These are phyloP conservation scores for Blepharisma japonicum DNA, from an alignment of 73 alveolate species.

Conservation along the genomic window DNA sequence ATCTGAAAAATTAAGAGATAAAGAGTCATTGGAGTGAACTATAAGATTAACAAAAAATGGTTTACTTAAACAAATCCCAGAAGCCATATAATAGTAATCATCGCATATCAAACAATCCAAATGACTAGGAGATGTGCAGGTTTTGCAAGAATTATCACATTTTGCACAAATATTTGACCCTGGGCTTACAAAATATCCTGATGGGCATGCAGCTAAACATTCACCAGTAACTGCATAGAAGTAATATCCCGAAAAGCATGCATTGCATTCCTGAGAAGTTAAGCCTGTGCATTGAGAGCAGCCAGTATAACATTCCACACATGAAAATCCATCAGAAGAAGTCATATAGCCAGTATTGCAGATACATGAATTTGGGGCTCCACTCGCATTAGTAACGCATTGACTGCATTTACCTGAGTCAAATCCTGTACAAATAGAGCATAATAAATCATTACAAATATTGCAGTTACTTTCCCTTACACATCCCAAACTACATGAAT, in stretches of 20 bases:
- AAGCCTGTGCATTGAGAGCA: background rate
- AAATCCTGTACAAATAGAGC: no score
- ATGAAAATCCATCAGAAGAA: background rate
- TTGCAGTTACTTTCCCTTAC: background rate
- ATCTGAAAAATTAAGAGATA: no score
- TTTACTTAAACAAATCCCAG: background rate
- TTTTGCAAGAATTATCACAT: background rate
- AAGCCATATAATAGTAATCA: background rate
- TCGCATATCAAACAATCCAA: background rate
- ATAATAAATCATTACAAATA: background rate
- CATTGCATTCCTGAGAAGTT: background rate
- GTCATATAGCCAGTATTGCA: no score
- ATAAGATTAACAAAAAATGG: no score
- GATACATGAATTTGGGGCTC: no score
- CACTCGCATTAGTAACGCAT: constrained; percentile 1
- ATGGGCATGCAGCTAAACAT: background rate
- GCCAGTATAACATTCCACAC: background rate
- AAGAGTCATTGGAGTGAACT: no score
- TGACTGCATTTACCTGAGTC: background rate
- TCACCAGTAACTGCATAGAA: background rate
- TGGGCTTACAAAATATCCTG: background rate
- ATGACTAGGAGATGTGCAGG: background rate
- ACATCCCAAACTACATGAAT: background rate
- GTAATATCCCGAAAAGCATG: background rate
- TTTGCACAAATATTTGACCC: background rate